Evolutionary conservation across 2,329 filamentous ascomycete species (phyloP).

Genomic region (Phyllosticta citribraziliensis): DNA sequence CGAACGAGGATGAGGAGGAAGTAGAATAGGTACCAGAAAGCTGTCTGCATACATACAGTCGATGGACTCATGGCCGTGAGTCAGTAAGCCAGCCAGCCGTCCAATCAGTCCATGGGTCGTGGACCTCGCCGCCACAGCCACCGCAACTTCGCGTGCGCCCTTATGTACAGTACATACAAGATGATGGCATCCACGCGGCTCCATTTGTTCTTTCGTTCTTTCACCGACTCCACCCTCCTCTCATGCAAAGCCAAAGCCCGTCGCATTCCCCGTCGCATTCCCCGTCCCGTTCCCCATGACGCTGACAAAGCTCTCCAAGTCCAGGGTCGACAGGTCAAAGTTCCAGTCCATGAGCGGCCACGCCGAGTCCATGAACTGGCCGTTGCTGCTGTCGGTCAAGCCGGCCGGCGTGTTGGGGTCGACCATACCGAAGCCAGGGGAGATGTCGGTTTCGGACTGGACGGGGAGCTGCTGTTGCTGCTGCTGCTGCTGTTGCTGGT

Average conservation of each 20-base stretch:
- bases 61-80: no score
- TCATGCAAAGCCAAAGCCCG: neutral
- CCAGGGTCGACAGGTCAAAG: constrained; percentile 9
- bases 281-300: constrained; percentile 8
- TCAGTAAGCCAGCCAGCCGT: no score
- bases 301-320: constrained; percentile 5
- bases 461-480: neutral
- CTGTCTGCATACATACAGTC: no score
- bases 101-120: no score
- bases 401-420: neutral
- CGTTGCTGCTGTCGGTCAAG: neutral
- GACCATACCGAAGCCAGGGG: neutral
- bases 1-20: no score
- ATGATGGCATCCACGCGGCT: no score
- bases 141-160: no score
- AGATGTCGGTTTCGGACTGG: neutral
- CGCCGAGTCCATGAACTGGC: neutral
- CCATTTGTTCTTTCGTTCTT: no score
- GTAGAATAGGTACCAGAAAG: no score
- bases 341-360: constrained; percentile 11
- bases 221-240: no score
- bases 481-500: neutral
- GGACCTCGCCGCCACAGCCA: no score
- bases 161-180: no score
- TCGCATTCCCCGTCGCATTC: neutral